Conservation (phyloP, 108 stramenopile genomes). For the Epipyxis sp. region DNA sequence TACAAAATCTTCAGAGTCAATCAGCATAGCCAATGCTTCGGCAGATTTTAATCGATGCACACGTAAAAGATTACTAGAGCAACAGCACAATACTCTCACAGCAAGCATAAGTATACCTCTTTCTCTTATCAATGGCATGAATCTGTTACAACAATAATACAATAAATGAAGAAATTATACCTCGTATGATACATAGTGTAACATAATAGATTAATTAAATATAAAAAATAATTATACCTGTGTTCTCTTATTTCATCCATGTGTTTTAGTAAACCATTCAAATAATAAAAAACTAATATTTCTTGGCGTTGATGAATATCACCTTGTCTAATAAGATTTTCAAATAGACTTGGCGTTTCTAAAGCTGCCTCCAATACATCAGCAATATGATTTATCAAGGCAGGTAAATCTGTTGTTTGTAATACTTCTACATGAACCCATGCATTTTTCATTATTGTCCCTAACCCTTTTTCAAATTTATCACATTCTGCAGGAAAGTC, state of each 20-base stretch:
- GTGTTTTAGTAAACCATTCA: background rate
- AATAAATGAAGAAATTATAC: background rate
- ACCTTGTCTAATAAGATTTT: background rate
- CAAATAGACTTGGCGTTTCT: background rate
- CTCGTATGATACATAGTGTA: background rate
- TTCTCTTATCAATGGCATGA: conserved; percentile 19
- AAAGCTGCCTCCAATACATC: background rate
- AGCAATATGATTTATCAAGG: conserved; percentile 28
- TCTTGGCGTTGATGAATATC: conserved; percentile 33
- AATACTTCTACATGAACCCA: conserved; percentile 46
- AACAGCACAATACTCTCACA: background rate
- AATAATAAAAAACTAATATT: conserved; percentile 23
- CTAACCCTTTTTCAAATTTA: conserved; percentile 42
- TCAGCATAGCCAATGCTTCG: background rate
- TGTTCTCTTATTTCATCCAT: background rate
- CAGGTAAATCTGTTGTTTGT: conserved; percentile 46
- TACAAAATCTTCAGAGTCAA: conserved; percentile 21
- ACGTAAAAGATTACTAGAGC: background rate
- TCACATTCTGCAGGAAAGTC: conserved; percentile 31
- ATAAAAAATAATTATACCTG: conserved; percentile 17
- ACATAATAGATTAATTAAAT: no score
- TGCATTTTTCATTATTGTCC: conserved; percentile 37
- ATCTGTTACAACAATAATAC: background rate
- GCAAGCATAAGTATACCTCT: background rate
- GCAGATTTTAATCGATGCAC: background rate